These are phyloP conservation scores for Galeopsis tetrahit DNA, from an alignment of 257 asterid species.

Conservation along the genomic window DNA sequence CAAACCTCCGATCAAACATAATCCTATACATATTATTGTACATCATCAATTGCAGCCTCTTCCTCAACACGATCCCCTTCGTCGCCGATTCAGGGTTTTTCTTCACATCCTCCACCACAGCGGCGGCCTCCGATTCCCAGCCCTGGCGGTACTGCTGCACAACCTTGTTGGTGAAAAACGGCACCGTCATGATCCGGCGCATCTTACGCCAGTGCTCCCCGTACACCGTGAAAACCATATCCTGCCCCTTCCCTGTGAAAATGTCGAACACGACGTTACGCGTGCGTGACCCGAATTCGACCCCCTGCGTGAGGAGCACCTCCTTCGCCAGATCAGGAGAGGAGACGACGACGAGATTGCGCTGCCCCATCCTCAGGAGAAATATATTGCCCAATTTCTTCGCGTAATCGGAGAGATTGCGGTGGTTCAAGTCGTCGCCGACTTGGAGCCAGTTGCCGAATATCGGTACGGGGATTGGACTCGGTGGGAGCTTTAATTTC, in stretches of 20 bases:
- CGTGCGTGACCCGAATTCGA: slow-evolving; percentile 71
- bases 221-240: slow-evolving; percentile 76
- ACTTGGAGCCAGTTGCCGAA: slow-evolving; percentile 77
- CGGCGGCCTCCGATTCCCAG: slow-evolving; percentile 66
- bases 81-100: slow-evolving; percentile 59
- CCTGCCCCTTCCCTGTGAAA: slow-evolving; percentile 74
- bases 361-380: slow-evolving; percentile 66
- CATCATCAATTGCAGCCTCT: slow-evolving; percentile 72
- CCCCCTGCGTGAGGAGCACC: slow-evolving; percentile 72
- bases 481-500: slow-evolving; percentile 65
- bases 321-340: slow-evolving; percentile 74
- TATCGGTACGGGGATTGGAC: slow-evolving; percentile 65
- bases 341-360: slow-evolving; percentile 68
- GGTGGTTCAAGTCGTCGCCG: slow-evolving; percentile 73
- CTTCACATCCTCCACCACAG: slow-evolving; percentile 72
- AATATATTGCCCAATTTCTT: slow-evolving; percentile 60
- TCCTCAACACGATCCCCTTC: slow-evolving; percentile 60
- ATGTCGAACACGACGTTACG: slow-evolving; percentile 72
- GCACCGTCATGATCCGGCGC: slow-evolving; percentile 81
- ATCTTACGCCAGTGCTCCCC: slow-evolving; percentile 85
- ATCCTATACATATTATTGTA: slow-evolving; percentile 69
- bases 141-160: slow-evolving; percentile 66
- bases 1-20: slow-evolving; percentile 69
- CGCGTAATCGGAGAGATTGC: slow-evolving; percentile 54
- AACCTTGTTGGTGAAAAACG: slow-evolving; percentile 74